Base-by-base conservation (phyloP, 1,139 yeast species). In the Sugiyamaella sp. region DNA sequence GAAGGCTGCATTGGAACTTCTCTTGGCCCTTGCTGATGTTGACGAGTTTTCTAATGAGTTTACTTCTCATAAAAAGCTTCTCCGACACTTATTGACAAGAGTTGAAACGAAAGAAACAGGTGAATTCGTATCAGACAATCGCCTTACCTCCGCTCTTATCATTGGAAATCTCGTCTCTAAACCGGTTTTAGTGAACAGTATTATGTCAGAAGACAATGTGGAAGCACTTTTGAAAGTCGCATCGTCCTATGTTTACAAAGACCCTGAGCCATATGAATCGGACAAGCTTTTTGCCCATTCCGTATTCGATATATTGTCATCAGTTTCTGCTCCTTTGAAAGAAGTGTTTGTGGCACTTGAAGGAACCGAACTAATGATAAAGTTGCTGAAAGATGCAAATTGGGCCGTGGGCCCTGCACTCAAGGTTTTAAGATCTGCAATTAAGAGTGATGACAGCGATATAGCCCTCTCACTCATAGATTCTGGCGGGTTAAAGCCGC, bases 301-400 rank as follows among this genome's bases (percentile, higher is more conserved):
- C 37, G 45, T 63, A 5, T 60, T 68, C 43, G 66, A 66, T 46
- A 33, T 57, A 4, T 56, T 68, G 1, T 51, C 58, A 24, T 49
- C 57, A 1, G 10, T 44, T 2, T 19, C 40, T 12, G 48, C 4
- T 9, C 10, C 20, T 32, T 21, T 21, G 8, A 44, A 62, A 12
- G 64, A 57, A 12, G 51, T 51, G 29, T 66, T 71, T 46, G 48
- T 66, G 3, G 64, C 66, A 22, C 57, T 56, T 14, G 74, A 71
- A 48, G 74, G 74, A 4, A 56, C 67, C 10, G 73, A 70, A 39
- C 59, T 71, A n/a, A 58, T 68, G 60, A 51, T 66, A 12, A 57
- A 65, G 10, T 42, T 70, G 29, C 33, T 66, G 20, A 63, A 38
- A 49, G 62, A 52, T 47, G 52, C 52, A 46, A 51, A 49, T 14